phyloP scores from a whole-genome alignment of 805 yeast genomes.

The Hanseniaspora osmophila region DNA sequence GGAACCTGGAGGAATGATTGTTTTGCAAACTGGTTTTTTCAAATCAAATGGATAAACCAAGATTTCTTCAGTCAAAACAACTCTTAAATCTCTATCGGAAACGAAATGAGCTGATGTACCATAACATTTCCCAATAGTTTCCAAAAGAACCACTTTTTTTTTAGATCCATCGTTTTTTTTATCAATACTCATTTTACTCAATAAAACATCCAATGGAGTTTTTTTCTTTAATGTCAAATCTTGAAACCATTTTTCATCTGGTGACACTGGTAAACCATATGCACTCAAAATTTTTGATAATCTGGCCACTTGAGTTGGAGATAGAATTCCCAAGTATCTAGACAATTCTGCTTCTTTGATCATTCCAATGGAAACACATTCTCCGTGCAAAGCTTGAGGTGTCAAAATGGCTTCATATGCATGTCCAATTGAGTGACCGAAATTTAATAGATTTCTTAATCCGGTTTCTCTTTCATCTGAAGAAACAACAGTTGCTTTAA shows the following conservation, averaged over 20 bases:
- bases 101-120: slow-evolving; percentile 81
- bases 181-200: slow-evolving; percentile 85
- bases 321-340: slow-evolving; percentile 76
- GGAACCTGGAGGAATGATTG: slow-evolving; percentile 84
- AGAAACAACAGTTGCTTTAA: slow-evolving; percentile 88
- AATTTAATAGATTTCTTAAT: slow-evolving; percentile 77
- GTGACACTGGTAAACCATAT: slow-evolving; percentile 72
- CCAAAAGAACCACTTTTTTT: slow-evolving; percentile 74
- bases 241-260: slow-evolving; percentile 57
- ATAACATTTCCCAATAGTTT: slow-evolving; percentile 75
- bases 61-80: slow-evolving; percentile 72
- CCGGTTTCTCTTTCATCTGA: slow-evolving; percentile 93
- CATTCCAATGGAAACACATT: slow-evolving; percentile 97
- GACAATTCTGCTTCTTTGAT: slow-evolving; percentile 88
- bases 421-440: slow-evolving; percentile 95
- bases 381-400: slow-evolving; percentile 94
- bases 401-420: slow-evolving; percentile 96
- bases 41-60: slow-evolving; percentile 44
- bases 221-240: slow-evolving; percentile 54
- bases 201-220: slow-evolving; percentile 61
- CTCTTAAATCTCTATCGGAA: slow-evolving; percentile 62
- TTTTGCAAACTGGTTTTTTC: slow-evolving; percentile 19
- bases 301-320: slow-evolving; percentile 90
- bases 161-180: slow-evolving; percentile 90
- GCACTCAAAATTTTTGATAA: slow-evolving; percentile 68